Conservation (phyloP, 1,139 yeast genomes). For the Diutina pseudorugosa region DNA sequence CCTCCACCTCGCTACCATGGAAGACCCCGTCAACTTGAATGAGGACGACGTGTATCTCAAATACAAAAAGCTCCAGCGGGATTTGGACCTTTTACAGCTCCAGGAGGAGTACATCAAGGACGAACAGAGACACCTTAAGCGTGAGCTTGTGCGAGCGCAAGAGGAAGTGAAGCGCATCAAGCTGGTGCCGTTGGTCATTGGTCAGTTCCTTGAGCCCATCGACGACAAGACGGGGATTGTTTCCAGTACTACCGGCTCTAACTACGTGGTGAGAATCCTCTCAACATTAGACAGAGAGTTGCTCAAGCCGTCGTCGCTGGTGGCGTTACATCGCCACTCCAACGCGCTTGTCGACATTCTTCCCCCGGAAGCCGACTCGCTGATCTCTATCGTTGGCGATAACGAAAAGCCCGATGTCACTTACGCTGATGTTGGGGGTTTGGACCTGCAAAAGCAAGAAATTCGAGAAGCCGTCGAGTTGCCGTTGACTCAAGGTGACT, state of each 20-base stretch:
- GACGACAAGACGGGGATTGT: conserved; percentile 96
- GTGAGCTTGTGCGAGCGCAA: conserved; percentile 93
- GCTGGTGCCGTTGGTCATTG: conserved; percentile 95
- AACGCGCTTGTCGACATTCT: conserved; percentile 93
- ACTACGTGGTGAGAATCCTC: conserved; percentile 87
- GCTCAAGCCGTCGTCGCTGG: conserved; percentile 88
- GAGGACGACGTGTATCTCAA: conserved; percentile 59
- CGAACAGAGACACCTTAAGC: conserved; percentile 90
- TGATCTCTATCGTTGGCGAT: conserved; percentile 88
- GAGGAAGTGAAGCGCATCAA: conserved; percentile 97
- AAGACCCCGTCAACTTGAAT: not conserved
- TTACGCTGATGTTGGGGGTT: conserved; percentile 93
- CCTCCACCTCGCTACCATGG: conserved; percentile 1
- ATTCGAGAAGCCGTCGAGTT: conserved; percentile 94
- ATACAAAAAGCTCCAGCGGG: conserved; percentile 80
- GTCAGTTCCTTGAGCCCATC: conserved; percentile 95
- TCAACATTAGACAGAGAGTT: conserved; percentile 92
- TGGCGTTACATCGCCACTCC: conserved; percentile 95
- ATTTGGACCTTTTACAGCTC: conserved; percentile 65
- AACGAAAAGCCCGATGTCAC: conserved; percentile 88
- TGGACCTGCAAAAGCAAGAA: conserved; percentile 98
- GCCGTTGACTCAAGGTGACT: conserved; percentile 91
- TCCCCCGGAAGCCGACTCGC: conserved; percentile 98
- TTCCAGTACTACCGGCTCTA: conserved; percentile 94
- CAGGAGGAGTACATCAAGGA: conserved; percentile 97